phyloP scores from a whole-genome alignment of 225 moss, liverwort and hornwort species.

The Pseudisothecium myosuroides region DNA sequence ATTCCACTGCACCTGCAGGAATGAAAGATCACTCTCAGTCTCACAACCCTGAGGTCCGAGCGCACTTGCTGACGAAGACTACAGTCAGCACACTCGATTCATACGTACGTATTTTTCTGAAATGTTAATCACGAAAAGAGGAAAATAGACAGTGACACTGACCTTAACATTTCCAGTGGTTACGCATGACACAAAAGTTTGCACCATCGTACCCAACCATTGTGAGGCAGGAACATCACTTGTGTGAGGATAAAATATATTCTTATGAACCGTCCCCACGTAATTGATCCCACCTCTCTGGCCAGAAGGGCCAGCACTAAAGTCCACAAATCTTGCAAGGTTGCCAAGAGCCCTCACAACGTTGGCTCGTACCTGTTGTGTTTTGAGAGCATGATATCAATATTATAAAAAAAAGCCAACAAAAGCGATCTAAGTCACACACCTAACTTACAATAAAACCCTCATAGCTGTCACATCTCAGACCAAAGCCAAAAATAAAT shows the following conservation, averaged over 20 bases:
- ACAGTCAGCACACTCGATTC: not conserved
- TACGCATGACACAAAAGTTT: conserved; percentile 87
- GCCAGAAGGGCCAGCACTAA: conserved; percentile 11
- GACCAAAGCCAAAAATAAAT: not conserved
- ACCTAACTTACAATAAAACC: not conserved
- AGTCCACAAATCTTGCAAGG: conserved; percentile 86
- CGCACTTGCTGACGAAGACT: not conserved
- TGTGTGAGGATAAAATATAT: not conserved
- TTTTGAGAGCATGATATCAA: not conserved
- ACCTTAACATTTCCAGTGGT: conserved; percentile 98
- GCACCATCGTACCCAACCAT: conserved; percentile 89
- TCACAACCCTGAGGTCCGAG: not conserved
- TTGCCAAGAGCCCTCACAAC: conserved; percentile 94
- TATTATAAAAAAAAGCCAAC: not conserved
- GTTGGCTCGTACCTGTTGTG: conserved; percentile 78
- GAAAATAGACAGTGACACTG: not conserved
- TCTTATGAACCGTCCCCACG: not conserved
- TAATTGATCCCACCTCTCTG: not conserved
- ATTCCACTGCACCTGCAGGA: conserved; percentile 91
- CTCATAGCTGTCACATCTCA: not conserved
- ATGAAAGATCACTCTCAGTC: not conserved
- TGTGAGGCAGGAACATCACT: conserved; percentile 25
- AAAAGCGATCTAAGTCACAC: not conserved
- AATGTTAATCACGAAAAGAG: not conserved
- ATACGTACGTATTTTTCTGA: not conserved